phyloP scores from a whole-genome alignment of 192 early-diverging fungal species.

The Neocallimastix lanati region DNA sequence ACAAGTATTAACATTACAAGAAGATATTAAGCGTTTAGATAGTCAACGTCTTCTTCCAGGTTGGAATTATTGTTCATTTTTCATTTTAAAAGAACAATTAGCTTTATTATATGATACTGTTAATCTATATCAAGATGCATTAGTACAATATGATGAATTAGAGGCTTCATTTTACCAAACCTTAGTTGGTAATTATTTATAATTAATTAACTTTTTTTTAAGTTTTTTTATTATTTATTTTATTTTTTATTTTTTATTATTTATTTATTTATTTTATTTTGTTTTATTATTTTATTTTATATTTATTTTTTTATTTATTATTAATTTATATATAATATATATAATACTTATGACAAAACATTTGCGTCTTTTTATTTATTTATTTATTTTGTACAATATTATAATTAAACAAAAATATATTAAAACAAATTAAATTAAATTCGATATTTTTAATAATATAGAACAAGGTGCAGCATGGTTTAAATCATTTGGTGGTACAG shows the following conservation, averaged over 20 bases:
- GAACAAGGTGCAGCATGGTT: conserved; percentile 84
- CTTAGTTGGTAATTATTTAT: conserved; percentile 33
- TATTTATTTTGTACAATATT: too few relatives aligned
- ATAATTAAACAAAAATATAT: too few relatives aligned
- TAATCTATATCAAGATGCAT: conserved; percentile 69
- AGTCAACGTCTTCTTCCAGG: conserved; percentile 85
- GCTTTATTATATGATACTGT: conserved; percentile 73
- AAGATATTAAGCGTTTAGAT: conserved; percentile 74
- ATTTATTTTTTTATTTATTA: too few relatives aligned
- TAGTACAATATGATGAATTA: conserved; percentile 91
- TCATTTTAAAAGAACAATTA: conserved; percentile 80
- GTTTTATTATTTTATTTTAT: too few relatives aligned
- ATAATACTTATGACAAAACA: too few relatives aligned
- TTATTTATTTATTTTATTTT: too few relatives aligned
- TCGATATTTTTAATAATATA: neutral
- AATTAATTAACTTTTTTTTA: too few relatives aligned
- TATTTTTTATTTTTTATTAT: too few relatives aligned
- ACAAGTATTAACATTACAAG: conserved; percentile 63
- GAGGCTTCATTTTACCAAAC: conserved; percentile 90
- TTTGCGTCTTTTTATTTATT: too few relatives aligned
- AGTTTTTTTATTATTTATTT: neutral
- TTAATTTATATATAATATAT: too few relatives aligned
- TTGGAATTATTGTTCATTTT: conserved; percentile 98
- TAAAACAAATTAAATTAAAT: too few relatives aligned
- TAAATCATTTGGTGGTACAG: conserved; percentile 69